phyloP scores from a whole-genome alignment of 345 rosid species.

The Syzygium grande region DNA sequence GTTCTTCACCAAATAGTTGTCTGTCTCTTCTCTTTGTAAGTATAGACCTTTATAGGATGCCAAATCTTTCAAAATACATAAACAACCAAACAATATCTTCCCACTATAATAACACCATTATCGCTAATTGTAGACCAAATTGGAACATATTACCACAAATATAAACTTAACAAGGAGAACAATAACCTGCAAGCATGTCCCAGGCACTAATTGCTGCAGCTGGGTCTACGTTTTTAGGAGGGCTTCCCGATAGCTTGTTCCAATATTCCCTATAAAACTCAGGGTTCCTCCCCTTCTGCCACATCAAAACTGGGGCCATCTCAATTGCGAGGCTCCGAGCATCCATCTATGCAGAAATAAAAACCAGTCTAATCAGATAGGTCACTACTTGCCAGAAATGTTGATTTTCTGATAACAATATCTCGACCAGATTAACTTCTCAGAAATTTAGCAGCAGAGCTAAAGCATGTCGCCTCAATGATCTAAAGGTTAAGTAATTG shows the following conservation, averaged over 20 bases:
- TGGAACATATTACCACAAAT: not conserved
- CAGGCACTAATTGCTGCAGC: conserved; percentile 44
- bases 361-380: not conserved
- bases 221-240: conserved; percentile 27
- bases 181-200: conserved; percentile 83
- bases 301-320: conserved; percentile 85
- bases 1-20: not conserved
- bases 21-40: not conserved
- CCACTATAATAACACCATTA: not conserved
- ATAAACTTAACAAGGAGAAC: not conserved
- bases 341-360: conserved; percentile 62
- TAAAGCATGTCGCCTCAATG: not conserved
- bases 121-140: not conserved
- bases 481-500: not conserved
- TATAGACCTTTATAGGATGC: not conserved
- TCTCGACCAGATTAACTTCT: not conserved
- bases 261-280: conserved; percentile 63
- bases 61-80: not conserved
- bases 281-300: conserved; percentile 63
- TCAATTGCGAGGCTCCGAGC: conserved; percentile 75
- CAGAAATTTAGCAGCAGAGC: not conserved
- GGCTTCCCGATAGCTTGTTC: conserved; percentile 48
- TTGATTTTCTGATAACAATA: not conserved
- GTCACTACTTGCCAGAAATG: not conserved
- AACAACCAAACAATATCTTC: not conserved